A percentile compares a stretch with the other conserved stretches of the same genome.
Evolutionary conservation across 169 alveolate genomes (phyloP).

Genomic region (Plasmodium cynomolgi): DNA sequence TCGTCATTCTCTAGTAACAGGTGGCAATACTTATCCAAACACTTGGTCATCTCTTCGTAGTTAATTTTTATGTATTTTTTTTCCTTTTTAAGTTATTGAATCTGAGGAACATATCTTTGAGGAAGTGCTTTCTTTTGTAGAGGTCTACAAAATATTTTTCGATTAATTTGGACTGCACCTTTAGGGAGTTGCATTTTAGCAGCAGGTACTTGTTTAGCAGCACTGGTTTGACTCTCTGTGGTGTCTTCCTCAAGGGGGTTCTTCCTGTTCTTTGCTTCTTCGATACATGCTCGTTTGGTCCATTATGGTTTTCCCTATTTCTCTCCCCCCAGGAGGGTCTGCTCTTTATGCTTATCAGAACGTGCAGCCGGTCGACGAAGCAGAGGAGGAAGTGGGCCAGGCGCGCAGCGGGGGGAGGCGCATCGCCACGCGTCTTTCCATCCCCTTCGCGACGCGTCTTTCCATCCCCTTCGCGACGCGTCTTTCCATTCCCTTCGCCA

Average conservation of each 20-base stretch:
- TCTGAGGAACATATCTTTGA: conserved; percentile 48
- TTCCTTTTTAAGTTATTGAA: conserved; percentile 41
- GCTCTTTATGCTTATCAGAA: conserved; percentile 39
- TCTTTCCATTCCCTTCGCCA: neutral
- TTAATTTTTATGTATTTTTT: conserved; percentile 12
- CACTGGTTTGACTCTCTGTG: neutral
- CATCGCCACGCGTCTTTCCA: neutral
- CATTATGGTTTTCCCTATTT: neutral
- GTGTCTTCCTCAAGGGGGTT: neutral
- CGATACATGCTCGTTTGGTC: too few relatives aligned
- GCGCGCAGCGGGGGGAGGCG: neutral
- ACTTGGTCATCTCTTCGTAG: conserved; percentile 16
- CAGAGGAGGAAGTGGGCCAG: conserved; percentile 18
- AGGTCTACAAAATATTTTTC: conserved; percentile 57
- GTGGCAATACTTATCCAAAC: conserved; percentile 28
- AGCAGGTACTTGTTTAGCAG: conserved; percentile 25
- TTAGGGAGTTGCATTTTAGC: conserved; percentile 23
- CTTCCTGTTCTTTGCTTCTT: neutral
- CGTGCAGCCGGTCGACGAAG: conserved; percentile 20
- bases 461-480: neutral
- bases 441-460: neutral
- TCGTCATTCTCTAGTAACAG: conserved; percentile 52
- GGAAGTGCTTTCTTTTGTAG: conserved; percentile 50
- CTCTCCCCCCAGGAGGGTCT: neutral
- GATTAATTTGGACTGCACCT: conserved; percentile 37